Percentiles rank a stretch among this genome's conserved stretches.
phyloP scores from a whole-genome alignment of 495 filamentous ascomycete genomes.

The Penicillium angulare region DNA sequence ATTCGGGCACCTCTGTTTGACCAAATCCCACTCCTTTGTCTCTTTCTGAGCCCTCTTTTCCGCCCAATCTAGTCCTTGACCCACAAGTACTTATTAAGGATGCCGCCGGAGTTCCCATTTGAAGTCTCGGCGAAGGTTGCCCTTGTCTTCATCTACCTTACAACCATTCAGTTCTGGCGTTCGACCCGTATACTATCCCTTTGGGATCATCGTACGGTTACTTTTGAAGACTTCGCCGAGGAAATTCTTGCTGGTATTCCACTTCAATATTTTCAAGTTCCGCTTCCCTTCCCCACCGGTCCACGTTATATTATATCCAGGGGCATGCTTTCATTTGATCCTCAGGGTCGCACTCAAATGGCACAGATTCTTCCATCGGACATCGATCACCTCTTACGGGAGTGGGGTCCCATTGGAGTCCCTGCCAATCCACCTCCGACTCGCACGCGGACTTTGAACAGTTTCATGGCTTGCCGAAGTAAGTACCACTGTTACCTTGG shows the following conservation, averaged over 20 bases:
- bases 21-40: too few relatives aligned
- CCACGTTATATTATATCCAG: background rate
- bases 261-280: background rate
- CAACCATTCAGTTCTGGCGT: background rate
- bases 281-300: background rate
- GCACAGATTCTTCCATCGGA: background rate
- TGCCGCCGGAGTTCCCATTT: too few relatives aligned
- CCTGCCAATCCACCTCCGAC: background rate
- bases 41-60: too few relatives aligned
- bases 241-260: background rate
- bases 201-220: background rate
- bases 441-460: conserved; percentile 37
- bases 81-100: too few relatives aligned
- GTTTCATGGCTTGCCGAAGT: conserved; percentile 50
- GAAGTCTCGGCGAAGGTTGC: too few relatives aligned
- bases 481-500: conserved; percentile 13
- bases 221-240: background rate
- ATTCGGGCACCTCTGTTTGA: too few relatives aligned
- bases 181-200: background rate
- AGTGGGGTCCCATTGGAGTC: background rate
- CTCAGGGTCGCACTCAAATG: too few relatives aligned
- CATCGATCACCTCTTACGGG: background rate
- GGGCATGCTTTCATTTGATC: background rate
- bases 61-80: too few relatives aligned
- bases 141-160: background rate